Percentiles rank a stretch among this genome's conserved stretches.
Evolutionary conservation across 768 basidiomycete species (phyloP).

Genomic region (Mycena filopes): DNA sequence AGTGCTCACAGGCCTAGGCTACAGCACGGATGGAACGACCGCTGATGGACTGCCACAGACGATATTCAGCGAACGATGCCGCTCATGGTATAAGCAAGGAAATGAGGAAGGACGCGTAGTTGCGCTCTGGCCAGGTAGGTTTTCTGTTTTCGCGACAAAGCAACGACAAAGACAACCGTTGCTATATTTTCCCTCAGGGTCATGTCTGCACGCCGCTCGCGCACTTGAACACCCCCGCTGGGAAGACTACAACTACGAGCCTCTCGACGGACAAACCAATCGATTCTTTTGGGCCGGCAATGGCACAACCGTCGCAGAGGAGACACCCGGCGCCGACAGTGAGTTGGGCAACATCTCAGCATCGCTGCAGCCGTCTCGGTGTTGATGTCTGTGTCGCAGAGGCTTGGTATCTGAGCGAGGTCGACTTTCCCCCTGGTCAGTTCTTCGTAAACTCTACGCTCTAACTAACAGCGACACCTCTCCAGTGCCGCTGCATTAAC

Average conservation of each 20-base stretch:
- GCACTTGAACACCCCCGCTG: slow-evolving; percentile 66
- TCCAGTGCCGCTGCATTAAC: slow-evolving; percentile 24
- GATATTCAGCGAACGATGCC: slow-evolving; percentile 66
- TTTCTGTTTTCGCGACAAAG: no score
- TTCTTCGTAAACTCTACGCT: not conserved
- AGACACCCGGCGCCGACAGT: slow-evolving; percentile 50
- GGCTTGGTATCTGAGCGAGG: slow-evolving; percentile 57
- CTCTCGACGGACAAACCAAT: slow-evolving; percentile 54
- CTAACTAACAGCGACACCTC: not conserved
- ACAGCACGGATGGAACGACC: no score
- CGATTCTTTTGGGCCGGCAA: slow-evolving; percentile 70
- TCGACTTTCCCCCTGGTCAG: slow-evolving; percentile 59
- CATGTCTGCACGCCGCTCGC: slow-evolving; percentile 60
- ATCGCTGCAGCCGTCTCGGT: not conserved
- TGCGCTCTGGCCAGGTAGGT: slow-evolving; percentile 72
- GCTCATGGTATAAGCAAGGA: slow-evolving; percentile 74
- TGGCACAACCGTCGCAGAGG: slow-evolving; percentile 66
- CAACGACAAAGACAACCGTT: no score
- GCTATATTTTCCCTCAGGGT: no score
- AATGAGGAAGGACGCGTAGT: slow-evolving; percentile 67
- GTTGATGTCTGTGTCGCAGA: slow-evolving; percentile 40
- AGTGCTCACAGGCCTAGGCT: no score
- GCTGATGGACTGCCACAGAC: slow-evolving; percentile 49
- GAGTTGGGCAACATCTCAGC: slow-evolving; percentile 28
- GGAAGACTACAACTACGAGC: slow-evolving; percentile 71